A percentile compares a stretch with the other conserved stretches of the same genome.
These are phyloP conservation scores for Chaetomiaceae sp. DNA, from an alignment of 2,329 filamentous ascomycete genomes.

Conservation along the genomic window DNA sequence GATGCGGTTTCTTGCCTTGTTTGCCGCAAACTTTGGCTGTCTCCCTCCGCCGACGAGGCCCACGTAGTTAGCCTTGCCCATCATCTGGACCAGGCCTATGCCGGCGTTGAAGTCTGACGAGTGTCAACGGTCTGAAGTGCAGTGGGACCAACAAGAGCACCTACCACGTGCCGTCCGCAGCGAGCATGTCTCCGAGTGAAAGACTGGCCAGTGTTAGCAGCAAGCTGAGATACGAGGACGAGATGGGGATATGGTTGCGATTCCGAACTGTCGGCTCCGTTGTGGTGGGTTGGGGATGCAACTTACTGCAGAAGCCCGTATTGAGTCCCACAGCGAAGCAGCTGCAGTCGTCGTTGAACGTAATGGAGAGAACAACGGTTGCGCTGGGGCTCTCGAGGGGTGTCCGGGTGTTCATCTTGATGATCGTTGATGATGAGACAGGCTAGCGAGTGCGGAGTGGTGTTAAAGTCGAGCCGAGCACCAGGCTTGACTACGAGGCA, in stretches of 20 bases:
- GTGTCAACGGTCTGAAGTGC: not conserved
- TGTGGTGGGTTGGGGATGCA: not conserved
- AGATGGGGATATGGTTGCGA: not conserved
- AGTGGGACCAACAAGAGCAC: not conserved
- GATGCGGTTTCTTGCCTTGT: slow-evolving; percentile 57
- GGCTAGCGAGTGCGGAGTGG: not conserved
- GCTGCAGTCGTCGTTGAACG: slow-evolving; percentile 80
- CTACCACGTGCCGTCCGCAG: slow-evolving; percentile 51
- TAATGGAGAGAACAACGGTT: slow-evolving; percentile 72
- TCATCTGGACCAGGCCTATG: slow-evolving; percentile 79
- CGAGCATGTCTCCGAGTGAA: slow-evolving; percentile 67
- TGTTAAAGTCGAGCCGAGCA: not conserved
- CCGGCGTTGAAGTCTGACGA: slow-evolving; percentile 70
- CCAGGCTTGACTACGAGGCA: no score
- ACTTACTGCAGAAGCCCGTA: slow-evolving; percentile 73
- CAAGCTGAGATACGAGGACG: not conserved
- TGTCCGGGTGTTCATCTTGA: slow-evolving; percentile 81
- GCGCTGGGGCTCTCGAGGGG: slow-evolving; percentile 74
- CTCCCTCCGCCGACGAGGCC: slow-evolving; percentile 86
- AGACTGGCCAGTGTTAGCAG: slow-evolving; percentile 50
- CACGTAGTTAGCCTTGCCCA: slow-evolving; percentile 80
- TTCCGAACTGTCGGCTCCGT: not conserved
- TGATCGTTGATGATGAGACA: not conserved
- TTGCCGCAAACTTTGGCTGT: slow-evolving; percentile 78
- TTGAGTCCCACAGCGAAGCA: slow-evolving; percentile 86